Base-by-base conservation (phyloP, 2,329 filamentous ascomycete genomes). In the Geosmithia morbida region DNA sequence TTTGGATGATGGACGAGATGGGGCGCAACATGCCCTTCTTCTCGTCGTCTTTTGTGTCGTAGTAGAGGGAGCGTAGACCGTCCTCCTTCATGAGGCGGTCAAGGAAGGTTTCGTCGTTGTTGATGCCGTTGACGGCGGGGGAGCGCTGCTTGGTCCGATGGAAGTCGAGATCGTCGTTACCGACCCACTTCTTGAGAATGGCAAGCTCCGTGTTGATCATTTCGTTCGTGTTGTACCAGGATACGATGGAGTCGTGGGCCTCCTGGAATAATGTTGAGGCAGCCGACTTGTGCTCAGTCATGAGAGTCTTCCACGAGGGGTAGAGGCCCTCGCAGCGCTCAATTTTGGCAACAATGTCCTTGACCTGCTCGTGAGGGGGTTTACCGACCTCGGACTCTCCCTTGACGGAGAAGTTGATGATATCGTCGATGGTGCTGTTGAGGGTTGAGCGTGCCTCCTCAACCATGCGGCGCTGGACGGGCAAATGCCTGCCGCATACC, bases 141-240 rank as follows among this genome's bases (percentile, higher is more conserved):
- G 85, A 83, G 50, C 78, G 77, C 47, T 79, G 74, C 53, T 84
- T 83, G 19, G 81, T 75, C 58, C 85, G 84, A 46, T 80, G 80
- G 60, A 97, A 98, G 64, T 97, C 88, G 40, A 98, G 75, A 59
- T 95, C 89, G 39, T 89, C 81, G 59, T 98, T 98, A 48, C 92
- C 92, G 22, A 98, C 92, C 92, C 92, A 98, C 52, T 84, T 88
- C 63, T 92, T 89, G 52, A 98, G 66, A 52, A 97, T 89, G 14
- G 81, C 81, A 50, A 98, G 76, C 62, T 98, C 87, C 2, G 87
- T 95, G 62, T 94, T 95, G 71, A 98, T 97, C 59, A 95, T 80
- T 59, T 90, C 82, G 30, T 89, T 96, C 46, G 89, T 96, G 64
- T 97, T 98, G 70, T 95, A 84, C 92, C 92, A 98, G 2, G 90